Conservation (phyloP, 1,284 basidiomycete species). For the Tetrapyrgos nigripes region DNA sequence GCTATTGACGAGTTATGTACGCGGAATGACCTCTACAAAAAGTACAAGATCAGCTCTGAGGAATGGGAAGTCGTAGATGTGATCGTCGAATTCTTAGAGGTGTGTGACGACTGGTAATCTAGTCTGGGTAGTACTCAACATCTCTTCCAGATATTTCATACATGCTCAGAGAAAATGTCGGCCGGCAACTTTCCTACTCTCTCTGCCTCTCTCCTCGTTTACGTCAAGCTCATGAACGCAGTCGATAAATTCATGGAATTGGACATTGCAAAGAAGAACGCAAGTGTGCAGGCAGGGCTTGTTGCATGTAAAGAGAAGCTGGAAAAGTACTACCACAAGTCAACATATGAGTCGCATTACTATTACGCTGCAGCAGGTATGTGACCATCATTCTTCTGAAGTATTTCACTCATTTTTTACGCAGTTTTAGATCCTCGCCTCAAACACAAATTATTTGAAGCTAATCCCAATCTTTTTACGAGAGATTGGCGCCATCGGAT, state of each 20-base stretch:
- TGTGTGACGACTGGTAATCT: background rate
- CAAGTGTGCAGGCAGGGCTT: background rate
- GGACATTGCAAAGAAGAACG: background rate
- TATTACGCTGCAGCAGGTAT: slow-evolving; percentile 5
- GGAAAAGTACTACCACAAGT: slow-evolving; percentile 4
- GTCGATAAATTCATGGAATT: slow-evolving; percentile 2
- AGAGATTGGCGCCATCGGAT: background rate
- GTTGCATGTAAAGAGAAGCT: background rate
- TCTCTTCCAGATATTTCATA: background rate
- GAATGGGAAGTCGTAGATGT: slow-evolving; percentile 1
- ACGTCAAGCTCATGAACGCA: background rate
- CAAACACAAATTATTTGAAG: slow-evolving; percentile 2
- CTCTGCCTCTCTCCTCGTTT: background rate
- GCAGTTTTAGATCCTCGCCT: slow-evolving; percentile 1
- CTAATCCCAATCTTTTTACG: background rate
- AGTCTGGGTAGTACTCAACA: background rate
- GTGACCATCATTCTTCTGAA: background rate
- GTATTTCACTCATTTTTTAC: background rate
- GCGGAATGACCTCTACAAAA: background rate
- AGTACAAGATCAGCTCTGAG: background rate
- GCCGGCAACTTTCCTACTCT: background rate
- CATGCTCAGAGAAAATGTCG: background rate
- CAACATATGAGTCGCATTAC: background rate
- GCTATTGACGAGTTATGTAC: slow-evolving; percentile 2
- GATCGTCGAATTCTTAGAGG: background rate